Evolutionary conservation across 2,329 filamentous ascomycete species (phyloP).

Genomic region (Fusarium tanahbumbuense): DNA sequence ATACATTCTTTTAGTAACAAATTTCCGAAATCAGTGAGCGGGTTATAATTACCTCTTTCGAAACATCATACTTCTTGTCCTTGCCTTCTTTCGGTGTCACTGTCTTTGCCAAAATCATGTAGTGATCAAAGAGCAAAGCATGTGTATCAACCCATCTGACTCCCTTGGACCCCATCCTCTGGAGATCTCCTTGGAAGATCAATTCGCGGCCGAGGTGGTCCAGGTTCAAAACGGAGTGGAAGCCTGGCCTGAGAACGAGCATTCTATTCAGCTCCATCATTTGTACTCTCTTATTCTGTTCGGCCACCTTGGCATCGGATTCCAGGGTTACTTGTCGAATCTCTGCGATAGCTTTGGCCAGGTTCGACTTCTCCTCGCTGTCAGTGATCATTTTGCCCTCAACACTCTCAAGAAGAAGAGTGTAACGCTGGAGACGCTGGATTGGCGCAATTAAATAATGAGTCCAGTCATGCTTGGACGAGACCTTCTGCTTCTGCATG

Average conservation of each 20-base stretch:
- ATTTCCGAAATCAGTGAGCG: background rate
- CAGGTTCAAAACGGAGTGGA: slow-evolving; percentile 89
- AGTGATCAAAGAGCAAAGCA: slow-evolving; percentile 94
- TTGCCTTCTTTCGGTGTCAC: slow-evolving; percentile 74
- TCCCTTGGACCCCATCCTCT: slow-evolving; percentile 86
- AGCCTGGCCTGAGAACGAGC: slow-evolving; percentile 85
- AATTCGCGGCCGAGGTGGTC: slow-evolving; percentile 94
- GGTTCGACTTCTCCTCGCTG: slow-evolving; percentile 88
- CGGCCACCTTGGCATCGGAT: slow-evolving; percentile 91
- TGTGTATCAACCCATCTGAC: slow-evolving; percentile 96
- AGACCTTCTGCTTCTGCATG: slow-evolving; percentile 80
- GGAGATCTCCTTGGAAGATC: slow-evolving; percentile 88
- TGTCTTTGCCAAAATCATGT: slow-evolving; percentile 91
- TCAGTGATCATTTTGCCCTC: slow-evolving; percentile 85
- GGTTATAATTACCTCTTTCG: slow-evolving; percentile 75
- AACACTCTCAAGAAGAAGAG: slow-evolving; percentile 83
- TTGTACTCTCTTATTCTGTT: slow-evolving; percentile 90
- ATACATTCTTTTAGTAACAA: slow-evolving; percentile 42
- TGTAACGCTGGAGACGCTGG: slow-evolving; percentile 90
- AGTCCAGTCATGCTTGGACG: slow-evolving; percentile 89
- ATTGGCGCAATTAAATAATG: slow-evolving; percentile 95
- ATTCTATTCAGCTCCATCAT: slow-evolving; percentile 86
- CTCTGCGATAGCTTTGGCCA: slow-evolving; percentile 87
- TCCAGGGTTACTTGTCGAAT: slow-evolving; percentile 90
- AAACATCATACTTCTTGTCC: slow-evolving; percentile 92